A percentile compares a stretch with the other conserved stretches of the same genome.
phyloP scores from a whole-genome alignment of 768 basidiomycete species.

The Auriscalpium microsporum region DNA sequence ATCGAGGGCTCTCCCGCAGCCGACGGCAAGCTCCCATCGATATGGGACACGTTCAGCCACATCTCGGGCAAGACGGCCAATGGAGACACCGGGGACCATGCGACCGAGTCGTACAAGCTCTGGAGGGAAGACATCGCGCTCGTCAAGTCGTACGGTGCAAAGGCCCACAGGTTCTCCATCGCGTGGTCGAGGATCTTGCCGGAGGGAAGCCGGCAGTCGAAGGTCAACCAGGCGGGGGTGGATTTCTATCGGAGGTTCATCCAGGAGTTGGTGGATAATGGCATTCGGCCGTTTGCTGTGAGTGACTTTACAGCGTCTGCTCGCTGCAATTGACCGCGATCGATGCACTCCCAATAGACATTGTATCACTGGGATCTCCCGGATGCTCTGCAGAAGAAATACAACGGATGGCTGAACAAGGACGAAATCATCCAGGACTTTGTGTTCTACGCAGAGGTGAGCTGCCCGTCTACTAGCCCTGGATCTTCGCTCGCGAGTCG shows the following conservation, averaged over 20 bases:
- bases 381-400: slow-evolving; percentile 37
- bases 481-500: background rate
- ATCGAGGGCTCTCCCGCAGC: slow-evolving; percentile 38
- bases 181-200: slow-evolving; percentile 51
- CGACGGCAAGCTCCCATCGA: slow-evolving; percentile 31
- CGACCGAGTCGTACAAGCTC: slow-evolving; percentile 36
- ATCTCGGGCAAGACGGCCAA: slow-evolving; percentile 35
- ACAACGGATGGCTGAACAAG: slow-evolving; percentile 42
- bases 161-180: slow-evolving; percentile 44
- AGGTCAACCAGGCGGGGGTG: slow-evolving; percentile 38
- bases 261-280: slow-evolving; percentile 34
- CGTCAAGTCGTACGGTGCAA: slow-evolving; percentile 37
- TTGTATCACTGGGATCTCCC: slow-evolving; percentile 50
- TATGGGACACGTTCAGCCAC: slow-evolving; percentile 44
- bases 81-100: slow-evolving; percentile 35
- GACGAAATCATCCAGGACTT: slow-evolving; percentile 40
- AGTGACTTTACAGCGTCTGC: slow-evolving; percentile 4
- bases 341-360: slow-evolving; percentile 23
- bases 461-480: background rate
- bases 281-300: slow-evolving; percentile 37
- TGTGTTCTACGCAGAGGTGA: slow-evolving; percentile 34
- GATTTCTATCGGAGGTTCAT: slow-evolving; percentile 38
- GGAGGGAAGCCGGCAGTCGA: slow-evolving; percentile 34
- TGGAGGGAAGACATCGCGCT: slow-evolving; percentile 39
- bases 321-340: background rate